Evolutionary conservation across 805 yeast species (phyloP).

Genomic region (Teunomyces barrocoloradensis): DNA sequence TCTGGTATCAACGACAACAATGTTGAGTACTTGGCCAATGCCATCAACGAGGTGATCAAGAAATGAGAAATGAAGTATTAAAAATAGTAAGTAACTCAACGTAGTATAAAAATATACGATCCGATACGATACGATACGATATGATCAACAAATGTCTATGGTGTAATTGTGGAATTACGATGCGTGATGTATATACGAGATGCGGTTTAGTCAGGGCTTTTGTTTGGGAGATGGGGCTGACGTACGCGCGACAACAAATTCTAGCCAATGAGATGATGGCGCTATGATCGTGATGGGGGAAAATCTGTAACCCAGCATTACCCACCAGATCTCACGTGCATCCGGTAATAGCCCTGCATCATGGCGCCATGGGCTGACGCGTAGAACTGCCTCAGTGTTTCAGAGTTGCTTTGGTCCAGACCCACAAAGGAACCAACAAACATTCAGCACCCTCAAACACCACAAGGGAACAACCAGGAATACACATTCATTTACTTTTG

Average conservation of each 20-base stretch:
- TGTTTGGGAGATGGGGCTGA: background rate
- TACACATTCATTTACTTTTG: too few species aligned
- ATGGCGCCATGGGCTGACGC: background rate
- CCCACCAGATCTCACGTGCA: slow-evolving; percentile 1
- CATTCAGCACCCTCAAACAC: background rate
- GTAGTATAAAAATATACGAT: background rate
- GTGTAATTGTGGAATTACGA: too few species aligned
- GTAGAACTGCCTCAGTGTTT: background rate
- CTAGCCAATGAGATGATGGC: background rate
- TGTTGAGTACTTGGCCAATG: slow-evolving; percentile 69
- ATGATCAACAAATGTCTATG: too few species aligned
- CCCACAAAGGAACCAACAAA: background rate
- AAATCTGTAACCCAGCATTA: background rate
- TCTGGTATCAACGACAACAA: slow-evolving; percentile 83
- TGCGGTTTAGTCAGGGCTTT: too few species aligned
- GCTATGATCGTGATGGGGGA: background rate
- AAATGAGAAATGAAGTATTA: slow-evolving; percentile 11
- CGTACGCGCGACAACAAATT: background rate
- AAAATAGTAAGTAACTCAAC: background rate
- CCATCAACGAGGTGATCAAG: slow-evolving; percentile 51
- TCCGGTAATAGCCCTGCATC: background rate
- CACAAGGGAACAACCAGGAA: too few species aligned
- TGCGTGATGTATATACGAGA: too few species aligned
- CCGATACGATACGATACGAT: too few species aligned
- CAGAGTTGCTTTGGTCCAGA: background rate